Conservation (phyloP, 495 filamentous ascomycete species). For the Corynascus novoguineensis region DNA sequence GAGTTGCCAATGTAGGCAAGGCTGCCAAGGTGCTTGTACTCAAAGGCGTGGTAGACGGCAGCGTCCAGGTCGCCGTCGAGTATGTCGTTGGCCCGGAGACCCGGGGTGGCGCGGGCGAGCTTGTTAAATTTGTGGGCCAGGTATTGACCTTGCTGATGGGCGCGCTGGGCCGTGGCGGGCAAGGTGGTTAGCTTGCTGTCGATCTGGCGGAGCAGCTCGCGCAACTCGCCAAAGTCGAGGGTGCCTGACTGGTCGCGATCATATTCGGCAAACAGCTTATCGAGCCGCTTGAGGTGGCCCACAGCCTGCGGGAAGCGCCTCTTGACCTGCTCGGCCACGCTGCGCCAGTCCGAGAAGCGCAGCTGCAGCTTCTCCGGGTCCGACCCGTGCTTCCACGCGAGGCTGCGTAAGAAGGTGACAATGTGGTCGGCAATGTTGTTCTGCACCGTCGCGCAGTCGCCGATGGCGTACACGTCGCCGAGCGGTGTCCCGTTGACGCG, state of each 20-base stretch:
- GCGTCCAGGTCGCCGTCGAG: constrained; percentile 87
- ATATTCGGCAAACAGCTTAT: constrained; percentile 83
- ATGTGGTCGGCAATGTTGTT: constrained; percentile 91
- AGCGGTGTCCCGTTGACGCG: constrained; percentile 86
- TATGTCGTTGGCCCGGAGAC: constrained; percentile 71
- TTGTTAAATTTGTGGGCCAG: constrained; percentile 93
- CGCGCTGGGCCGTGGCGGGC: constrained; percentile 89
- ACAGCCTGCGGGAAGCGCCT: constrained; percentile 90
- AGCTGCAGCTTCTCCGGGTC: constrained; percentile 80
- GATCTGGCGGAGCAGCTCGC: constrained; percentile 82
- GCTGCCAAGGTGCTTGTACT: constrained; percentile 87
- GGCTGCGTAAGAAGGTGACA: constrained; percentile 76
- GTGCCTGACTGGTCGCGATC: constrained; percentile 91
- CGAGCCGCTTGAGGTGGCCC: constrained; percentile 80
- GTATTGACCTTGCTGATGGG: constrained; percentile 94
- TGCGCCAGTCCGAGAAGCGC: constrained; percentile 80
- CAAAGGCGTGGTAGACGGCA: constrained; percentile 90
- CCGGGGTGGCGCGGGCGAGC: constrained; percentile 72
- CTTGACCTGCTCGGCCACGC: constrained; percentile 74
- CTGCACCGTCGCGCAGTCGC: constrained; percentile 95
- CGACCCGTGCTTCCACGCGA: constrained; percentile 86
- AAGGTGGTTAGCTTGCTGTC: constrained; percentile 83
- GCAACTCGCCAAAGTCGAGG: constrained; percentile 86
- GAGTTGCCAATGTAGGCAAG: constrained; percentile 95
- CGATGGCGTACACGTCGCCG: constrained; percentile 94